These are phyloP conservation scores for Paecilomyces sp. DNA, from an alignment of 2,329 filamentous ascomycete species.

Conservation along the genomic window DNA sequence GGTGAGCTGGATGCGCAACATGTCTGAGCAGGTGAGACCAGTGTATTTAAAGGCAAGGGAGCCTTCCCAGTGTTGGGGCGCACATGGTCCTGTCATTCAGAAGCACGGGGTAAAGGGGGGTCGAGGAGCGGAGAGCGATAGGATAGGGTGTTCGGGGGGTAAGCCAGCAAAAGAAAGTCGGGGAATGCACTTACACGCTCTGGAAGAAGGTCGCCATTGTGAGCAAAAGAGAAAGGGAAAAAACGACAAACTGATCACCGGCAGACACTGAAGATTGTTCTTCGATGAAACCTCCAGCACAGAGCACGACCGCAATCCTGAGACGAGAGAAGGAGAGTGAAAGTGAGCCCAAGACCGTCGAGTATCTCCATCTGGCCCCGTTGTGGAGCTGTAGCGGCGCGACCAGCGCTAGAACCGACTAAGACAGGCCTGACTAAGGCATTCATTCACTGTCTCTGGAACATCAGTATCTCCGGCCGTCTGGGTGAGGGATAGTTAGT, in stretches of 20 bases:
- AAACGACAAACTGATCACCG: slow-evolving; percentile 2
- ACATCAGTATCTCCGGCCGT: not conserved
- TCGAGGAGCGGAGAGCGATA: slow-evolving; percentile 3
- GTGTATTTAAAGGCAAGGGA: slow-evolving; percentile 1
- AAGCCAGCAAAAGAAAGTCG: slow-evolving; percentile 7
- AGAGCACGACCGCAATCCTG: not conserved
- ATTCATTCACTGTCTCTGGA: not conserved
- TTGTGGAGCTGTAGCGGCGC: slow-evolving; percentile 6
- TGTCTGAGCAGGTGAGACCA: not conserved
- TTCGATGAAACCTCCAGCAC: not conserved
- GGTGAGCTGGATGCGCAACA: not conserved
- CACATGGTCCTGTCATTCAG: slow-evolving; percentile 10
- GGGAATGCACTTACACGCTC: slow-evolving; percentile 38
- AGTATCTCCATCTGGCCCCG: slow-evolving; percentile 3
- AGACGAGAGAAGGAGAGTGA: slow-evolving; percentile 1
- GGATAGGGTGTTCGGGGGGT: slow-evolving; percentile 4
- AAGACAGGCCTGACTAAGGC: not conserved
- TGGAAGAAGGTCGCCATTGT: slow-evolving; percentile 44
- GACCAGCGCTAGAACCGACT: not conserved
- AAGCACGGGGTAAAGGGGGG: slow-evolving; percentile 17
- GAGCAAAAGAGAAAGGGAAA: slow-evolving; percentile 7
- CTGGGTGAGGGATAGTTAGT: not conserved
- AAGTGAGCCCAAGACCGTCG: not conserved
- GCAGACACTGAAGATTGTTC: not conserved
- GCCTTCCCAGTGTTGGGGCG: not conserved